Evolutionary conservation across 306 rosid species (phyloP).

Genomic region (Rosa chinensis): DNA sequence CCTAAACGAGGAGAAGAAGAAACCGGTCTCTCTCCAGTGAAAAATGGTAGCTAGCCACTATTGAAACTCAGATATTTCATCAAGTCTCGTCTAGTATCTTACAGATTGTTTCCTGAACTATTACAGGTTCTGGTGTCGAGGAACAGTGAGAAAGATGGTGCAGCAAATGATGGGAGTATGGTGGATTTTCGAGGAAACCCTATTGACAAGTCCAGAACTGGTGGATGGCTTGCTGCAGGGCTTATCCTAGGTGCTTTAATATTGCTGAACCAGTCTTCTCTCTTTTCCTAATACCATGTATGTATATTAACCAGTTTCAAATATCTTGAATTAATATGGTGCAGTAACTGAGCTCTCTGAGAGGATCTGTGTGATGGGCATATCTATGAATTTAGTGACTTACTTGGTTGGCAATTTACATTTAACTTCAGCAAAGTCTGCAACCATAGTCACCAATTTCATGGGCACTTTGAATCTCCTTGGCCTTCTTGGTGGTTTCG

Average conservation of each 20-base stretch:
- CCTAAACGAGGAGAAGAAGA: not conserved
- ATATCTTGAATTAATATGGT: slow-evolving; percentile 15
- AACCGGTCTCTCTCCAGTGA: not conserved
- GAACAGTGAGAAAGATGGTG: slow-evolving; percentile 42
- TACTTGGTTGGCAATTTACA: slow-evolving; percentile 71
- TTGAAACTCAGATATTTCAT: not conserved
- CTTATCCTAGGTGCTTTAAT: slow-evolving; percentile 70
- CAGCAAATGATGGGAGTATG: slow-evolving; percentile 39
- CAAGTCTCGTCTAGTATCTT: not conserved
- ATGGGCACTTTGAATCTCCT: slow-evolving; percentile 90
- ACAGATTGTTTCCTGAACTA: slow-evolving; percentile 1
- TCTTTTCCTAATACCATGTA: not conserved
- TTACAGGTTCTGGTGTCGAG: slow-evolving; percentile 58
- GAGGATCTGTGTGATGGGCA: slow-evolving; percentile 88
- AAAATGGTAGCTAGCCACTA: slow-evolving; percentile 54
- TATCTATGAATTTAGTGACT: slow-evolving; percentile 86
- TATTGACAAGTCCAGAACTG: slow-evolving; percentile 64
- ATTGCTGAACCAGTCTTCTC: not conserved
- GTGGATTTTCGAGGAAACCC: slow-evolving; percentile 70
- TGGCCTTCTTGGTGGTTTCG: slow-evolving; percentile 86
- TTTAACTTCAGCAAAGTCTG: slow-evolving; percentile 75
- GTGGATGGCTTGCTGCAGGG: slow-evolving; percentile 93
- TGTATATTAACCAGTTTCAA: not conserved
- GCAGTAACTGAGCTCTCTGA: slow-evolving; percentile 88
- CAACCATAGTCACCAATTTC: slow-evolving; percentile 79